Base-by-base conservation (phyloP, 2,329 filamentous ascomycete species). In the Podosphaera fusca region DNA sequence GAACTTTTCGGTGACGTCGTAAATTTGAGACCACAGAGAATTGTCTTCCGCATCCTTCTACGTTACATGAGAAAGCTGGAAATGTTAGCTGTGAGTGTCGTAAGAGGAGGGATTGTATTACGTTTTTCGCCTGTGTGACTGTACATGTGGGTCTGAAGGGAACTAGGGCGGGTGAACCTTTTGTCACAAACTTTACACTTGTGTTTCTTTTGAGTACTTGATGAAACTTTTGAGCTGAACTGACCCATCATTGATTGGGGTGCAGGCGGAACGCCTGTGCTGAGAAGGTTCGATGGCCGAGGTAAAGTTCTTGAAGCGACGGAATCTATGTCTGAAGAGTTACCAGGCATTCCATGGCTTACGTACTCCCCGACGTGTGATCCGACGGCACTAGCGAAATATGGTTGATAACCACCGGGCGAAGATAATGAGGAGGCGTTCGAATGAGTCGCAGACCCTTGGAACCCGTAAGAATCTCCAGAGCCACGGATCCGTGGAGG, bases 151-250 rank as follows among this genome's bases (percentile, higher is more conserved):
- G 90, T 96, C 69, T 95, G 90, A 45, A 96, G 71, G 12, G 90
- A 95, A 67, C 88, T 95, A 1, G 90, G 90, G 57, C 90, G 80
- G 1, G 90, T 95, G 70, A 96, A 96, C 49, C 90, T 82, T 77
- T 96, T 95, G 71, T 95, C 90, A 74, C 90, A 96, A 59, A 96
- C 86, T 73, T 95, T 95, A 79, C 90, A 96, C 75, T 95, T 95
- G 74, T 96, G 92, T 76, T 96, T 96, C 81, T 96, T 96, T 69
- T 95, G 88, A 8, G 90, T 92, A 72, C 87, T 95, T 21, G 87
- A 89, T 0, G 88, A 89, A 56, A 95, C 83, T 72, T 95, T 95
- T 61, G 90, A 95, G 71, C 87, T 95, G 73, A 96, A 96, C 66
- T 94, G 89, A 56, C 87, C 82, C 92, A 98, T 98, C 88, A 98